Base-by-base conservation (phyloP, 768 basidiomycete genomes). In the Suillus occidentalis region DNA sequence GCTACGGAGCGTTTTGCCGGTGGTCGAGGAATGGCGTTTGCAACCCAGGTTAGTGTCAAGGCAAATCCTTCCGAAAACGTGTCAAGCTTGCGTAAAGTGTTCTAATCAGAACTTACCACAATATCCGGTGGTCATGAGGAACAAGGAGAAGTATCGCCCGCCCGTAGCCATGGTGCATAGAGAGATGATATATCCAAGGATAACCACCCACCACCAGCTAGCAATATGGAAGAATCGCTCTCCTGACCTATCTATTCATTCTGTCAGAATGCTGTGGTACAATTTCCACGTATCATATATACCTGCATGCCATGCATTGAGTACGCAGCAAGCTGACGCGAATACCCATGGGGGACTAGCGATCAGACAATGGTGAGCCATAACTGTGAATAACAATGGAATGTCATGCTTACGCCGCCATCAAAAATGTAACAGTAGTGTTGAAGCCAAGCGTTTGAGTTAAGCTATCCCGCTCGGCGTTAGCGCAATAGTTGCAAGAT, bases 191-290 rank as follows among this genome's bases (percentile, higher is more conserved):
- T 84, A 89, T 0, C 85, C 89, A 10, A 87, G 40, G 13, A 88
- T 84, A 43, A 84, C 82, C 20, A 75, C 82, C 87, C 87, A 87
- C 84, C 84, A 87, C 76, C 81, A 83, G 3, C 69, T 75, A 1
- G 80, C 72, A 39, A 87, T 79, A 68, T 89, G 89, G 78, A 87
- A 87, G 76, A 83, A 89, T 20, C 88, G 83, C 70, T 89, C 89
- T 6, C 88, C 88, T 13, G 85, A 84, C 64, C 77, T 78, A 66
- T 89, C 88, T 84, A 47, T 22, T 53, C 10, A 22, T 58, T 6
- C 18, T 37, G 7, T 61, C 22, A 16, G 49, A 14, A 42, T 45
- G 6, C 6, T 25, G 20, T 39, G 20, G 28, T 47, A 58, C 61
- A 36, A 58, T 45, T 36, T 39, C 66, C 18, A 60, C 72, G 61